Evolutionary conservation across 1,284 basidiomycete genomes (phyloP), one percentile per base, ranked within the genome.

Genomic region (Farysia itapuensis): DNA sequence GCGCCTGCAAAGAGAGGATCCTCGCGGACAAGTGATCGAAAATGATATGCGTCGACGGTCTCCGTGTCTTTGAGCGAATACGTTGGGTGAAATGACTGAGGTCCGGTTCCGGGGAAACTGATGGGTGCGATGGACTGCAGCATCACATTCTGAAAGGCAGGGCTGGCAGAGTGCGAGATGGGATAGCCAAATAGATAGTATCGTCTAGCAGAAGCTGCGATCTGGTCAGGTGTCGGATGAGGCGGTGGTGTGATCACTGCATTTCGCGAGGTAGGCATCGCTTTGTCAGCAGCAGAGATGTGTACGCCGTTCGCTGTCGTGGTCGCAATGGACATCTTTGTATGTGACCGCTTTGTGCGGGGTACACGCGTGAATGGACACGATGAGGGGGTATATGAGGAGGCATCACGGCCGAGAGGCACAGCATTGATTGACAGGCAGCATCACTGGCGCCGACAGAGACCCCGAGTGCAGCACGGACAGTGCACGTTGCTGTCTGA

Each of bases 111-210:
- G 2, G 48, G 49, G 13, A 33, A 57, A 1, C 19, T 25, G 33
- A 47, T 52, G 14, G 49, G 44, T 14, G 32, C 23, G 15, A 59
- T 53, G 16, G 61, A 39, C 40, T 58, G 53, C 30, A 63, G 47
- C 30, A 67, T 54, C 8, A 59, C 20, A 37, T 67, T 67, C 30
- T 67, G 64, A 35, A 65, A 64, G 7, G 61, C 60, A 12, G 64
- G 64, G 14, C 51, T 58, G 20, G 64, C 63, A 14, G 53, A 59
- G 40, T 67, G 64, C 23, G 64, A 60, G 63, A 67, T 67, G 5
- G 64, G 64, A 15, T 31, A 67, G 18, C 64, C 64, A 22, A 64
- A 67, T 15, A 67, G 49, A 19, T 43, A 57, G 45, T 67, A 63
- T 22, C 46, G 31, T 14, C 64, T 34, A 14, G 60, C 48, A 7